A percentile compares a stretch with the other conserved stretches of the same genome.
Conservation (phyloP, 1,139 yeast species). For the Candida tropicalis region DNA sequence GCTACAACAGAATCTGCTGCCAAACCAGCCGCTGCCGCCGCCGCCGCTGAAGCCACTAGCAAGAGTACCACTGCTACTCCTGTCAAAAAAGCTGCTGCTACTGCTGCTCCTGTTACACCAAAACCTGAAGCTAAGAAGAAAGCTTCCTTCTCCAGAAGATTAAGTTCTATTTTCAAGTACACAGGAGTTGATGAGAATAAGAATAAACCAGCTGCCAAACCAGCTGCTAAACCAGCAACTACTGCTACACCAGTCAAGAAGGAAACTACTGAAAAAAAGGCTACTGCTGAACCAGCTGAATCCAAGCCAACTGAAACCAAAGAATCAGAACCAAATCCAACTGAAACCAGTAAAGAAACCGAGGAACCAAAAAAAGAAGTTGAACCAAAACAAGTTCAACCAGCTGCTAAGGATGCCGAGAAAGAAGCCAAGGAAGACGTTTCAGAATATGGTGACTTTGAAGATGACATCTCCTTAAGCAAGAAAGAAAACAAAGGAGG, state of each 20-base stretch:
- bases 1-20: slow-evolving; percentile 3
- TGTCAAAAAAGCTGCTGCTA: slow-evolving; percentile 3
- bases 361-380: slow-evolving; percentile 10
- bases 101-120: slow-evolving; percentile 13
- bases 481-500: slow-evolving; percentile 33
- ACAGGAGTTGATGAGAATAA: slow-evolving; percentile 6
- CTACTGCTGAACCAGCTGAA: slow-evolving; percentile 2
- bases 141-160: slow-evolving; percentile 16
- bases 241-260: slow-evolving; percentile 15
- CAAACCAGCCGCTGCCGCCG: slow-evolving; percentile 6
- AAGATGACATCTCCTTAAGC: slow-evolving; percentile 28
- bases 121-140: slow-evolving; percentile 13
- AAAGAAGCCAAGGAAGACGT: slow-evolving; percentile 15
- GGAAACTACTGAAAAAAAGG: slow-evolving; percentile 3
- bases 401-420: slow-evolving; percentile 17
- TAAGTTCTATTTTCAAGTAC: slow-evolving; percentile 16
- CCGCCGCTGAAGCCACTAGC: slow-evolving; percentile 7
- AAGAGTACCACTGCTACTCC: slow-evolving; percentile 6
- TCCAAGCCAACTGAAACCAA: not conserved
- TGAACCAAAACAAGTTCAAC: slow-evolving; percentile 17
- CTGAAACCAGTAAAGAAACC: not conserved
- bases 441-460: slow-evolving; percentile 16
- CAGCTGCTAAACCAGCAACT: slow-evolving; percentile 8
- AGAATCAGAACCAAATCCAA: too few species aligned
- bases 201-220: slow-evolving; percentile 6